Conservation (phyloP, 257 asterid genomes). For the Ocimum tenuiflorum region DNA sequence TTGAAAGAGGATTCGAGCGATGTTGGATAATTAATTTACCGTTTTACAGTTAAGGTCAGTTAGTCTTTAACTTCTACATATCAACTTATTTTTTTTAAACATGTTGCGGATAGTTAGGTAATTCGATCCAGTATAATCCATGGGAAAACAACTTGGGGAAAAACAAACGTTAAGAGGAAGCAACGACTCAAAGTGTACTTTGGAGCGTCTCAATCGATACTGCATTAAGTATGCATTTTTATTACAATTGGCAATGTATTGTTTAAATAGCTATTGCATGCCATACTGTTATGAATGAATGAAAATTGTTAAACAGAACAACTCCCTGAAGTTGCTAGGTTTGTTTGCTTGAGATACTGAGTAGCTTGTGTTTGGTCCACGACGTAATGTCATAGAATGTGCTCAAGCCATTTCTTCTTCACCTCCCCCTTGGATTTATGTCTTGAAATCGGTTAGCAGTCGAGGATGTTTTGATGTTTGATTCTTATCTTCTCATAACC, state of each 20-base stretch:
- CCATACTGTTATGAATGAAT: neutral
- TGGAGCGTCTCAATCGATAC: neutral
- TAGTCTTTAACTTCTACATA: neutral
- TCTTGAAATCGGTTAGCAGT: neutral
- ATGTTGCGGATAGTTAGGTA: neutral
- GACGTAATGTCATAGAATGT: neutral
- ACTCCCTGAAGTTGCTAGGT: neutral
- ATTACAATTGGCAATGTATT: too few species aligned
- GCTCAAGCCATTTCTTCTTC: neutral
- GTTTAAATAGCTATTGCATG: neutral
- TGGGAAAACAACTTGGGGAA: too few species aligned
- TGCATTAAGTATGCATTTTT: neutral
- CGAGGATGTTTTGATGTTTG: neutral
- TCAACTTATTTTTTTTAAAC: neutral
- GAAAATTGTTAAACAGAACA: neutral
- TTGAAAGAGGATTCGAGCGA: too few species aligned
- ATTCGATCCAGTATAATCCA: neutral
- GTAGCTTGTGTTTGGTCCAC: neutral
- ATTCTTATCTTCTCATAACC: neutral
- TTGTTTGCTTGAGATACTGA: neutral
- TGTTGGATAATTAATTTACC: neutral
- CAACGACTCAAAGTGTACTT: neutral
- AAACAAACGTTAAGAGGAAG: neutral
- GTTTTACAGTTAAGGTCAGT: neutral
- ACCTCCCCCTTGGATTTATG: neutral